Evolutionary conservation across 1,284 basidiomycete genomes (phyloP).

Genomic region (Melampsora abietis-canadensis): DNA sequence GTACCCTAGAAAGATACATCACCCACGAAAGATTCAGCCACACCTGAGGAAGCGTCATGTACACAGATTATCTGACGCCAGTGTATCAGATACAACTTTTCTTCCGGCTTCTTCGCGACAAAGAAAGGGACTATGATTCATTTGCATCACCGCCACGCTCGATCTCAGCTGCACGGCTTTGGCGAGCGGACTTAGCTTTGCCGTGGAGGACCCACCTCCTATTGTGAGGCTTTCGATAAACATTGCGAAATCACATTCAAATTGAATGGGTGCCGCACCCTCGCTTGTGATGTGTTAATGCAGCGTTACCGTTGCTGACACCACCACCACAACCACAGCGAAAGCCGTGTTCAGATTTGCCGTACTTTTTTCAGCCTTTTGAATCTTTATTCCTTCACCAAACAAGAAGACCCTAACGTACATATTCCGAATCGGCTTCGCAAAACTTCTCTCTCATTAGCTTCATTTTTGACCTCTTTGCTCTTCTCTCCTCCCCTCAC

Average conservation of each 20-base stretch:
- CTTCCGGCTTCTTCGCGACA: not conserved
- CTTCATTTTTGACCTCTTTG: slow-evolving; percentile 8
- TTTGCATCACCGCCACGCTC: slow-evolving; percentile 10
- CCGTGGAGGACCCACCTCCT: slow-evolving; percentile 1
- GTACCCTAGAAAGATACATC: no score
- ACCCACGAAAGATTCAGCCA: no score
- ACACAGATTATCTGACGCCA: slow-evolving; percentile 3
- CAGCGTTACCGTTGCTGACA: slow-evolving; percentile 25
- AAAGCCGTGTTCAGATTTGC: slow-evolving; percentile 11
- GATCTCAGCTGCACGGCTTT: slow-evolving; percentile 23
- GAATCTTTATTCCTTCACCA: not conserved
- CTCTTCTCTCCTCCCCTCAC: slow-evolving; percentile 10
- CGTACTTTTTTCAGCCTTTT: not conserved
- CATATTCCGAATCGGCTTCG: slow-evolving; percentile 34
- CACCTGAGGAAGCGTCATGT: no score
- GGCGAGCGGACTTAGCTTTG: slow-evolving; percentile 20
- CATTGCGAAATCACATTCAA: slow-evolving; percentile 11
- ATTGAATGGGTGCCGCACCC: slow-evolving; percentile 16
- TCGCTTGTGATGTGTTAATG: slow-evolving; percentile 7
- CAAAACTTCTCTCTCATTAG: slow-evolving; percentile 16
- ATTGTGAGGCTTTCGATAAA: slow-evolving; percentile 25
- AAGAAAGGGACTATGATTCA: not conserved
- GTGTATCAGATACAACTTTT: not conserved
- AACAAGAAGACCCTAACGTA: slow-evolving; percentile 34
- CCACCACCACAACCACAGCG: slow-evolving; percentile 15